Evolutionary conservation across 768 basidiomycete genomes (phyloP).

Genomic region (Gymnopilus dilepis): DNA sequence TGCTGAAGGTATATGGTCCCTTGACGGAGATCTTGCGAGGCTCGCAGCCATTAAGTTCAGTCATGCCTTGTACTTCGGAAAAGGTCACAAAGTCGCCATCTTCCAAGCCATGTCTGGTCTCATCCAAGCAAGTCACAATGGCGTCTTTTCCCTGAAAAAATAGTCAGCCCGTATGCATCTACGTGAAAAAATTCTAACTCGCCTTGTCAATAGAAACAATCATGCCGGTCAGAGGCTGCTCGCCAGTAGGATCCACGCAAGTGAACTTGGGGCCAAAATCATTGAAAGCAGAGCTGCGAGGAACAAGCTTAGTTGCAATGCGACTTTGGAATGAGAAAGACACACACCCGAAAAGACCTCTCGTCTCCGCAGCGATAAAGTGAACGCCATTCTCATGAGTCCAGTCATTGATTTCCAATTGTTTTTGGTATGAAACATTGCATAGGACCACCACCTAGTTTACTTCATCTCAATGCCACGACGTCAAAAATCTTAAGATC

Average conservation of each 20-base stretch:
- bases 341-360: slow-evolving; percentile 90
- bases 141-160: slow-evolving; percentile 74
- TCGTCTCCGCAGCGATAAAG: slow-evolving; percentile 91
- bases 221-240: slow-evolving; percentile 93
- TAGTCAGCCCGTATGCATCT: slow-evolving; percentile 6
- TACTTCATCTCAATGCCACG: slow-evolving; percentile 9
- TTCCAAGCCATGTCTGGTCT: slow-evolving; percentile 97
- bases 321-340: neutral
- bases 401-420: slow-evolving; percentile 95
- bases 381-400: slow-evolving; percentile 87
- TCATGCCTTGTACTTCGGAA: slow-evolving; percentile 94
- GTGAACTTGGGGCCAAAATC: slow-evolving; percentile 96
- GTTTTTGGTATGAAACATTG: slow-evolving; percentile 75
- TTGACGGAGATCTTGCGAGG: slow-evolving; percentile 93
- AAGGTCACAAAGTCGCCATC: slow-evolving; percentile 99
- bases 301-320: neutral
- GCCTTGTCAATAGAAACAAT: slow-evolving; percentile 93
- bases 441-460: slow-evolving; percentile 87
- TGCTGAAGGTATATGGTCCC: slow-evolving; percentile 96
- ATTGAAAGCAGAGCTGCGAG: slow-evolving; percentile 84
- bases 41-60: slow-evolving; percentile 87
- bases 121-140: slow-evolving; percentile 95
- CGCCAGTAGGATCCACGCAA: slow-evolving; percentile 98
- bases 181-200: neutral
- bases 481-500: neutral